A percentile compares a stretch with the other conserved stretches of the same genome.
Conservation (phyloP, 2,329 filamentous ascomycete species). For the Dactylellina haptotyla region DNA sequence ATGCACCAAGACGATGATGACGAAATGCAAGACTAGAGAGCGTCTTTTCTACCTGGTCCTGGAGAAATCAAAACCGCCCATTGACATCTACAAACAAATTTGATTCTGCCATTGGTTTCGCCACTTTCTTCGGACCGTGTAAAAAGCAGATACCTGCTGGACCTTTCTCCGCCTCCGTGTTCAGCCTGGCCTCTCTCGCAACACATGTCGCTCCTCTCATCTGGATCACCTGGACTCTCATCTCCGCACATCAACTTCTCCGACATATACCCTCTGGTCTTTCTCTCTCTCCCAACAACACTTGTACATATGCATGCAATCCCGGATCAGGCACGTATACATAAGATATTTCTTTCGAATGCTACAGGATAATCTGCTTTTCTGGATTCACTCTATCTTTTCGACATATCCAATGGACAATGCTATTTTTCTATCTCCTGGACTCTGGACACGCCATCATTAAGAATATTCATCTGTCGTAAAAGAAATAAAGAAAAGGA, state of each 20-base stretch:
- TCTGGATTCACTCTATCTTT: not conserved
- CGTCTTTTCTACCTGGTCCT: not conserved
- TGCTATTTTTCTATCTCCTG: not conserved
- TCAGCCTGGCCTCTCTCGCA: constrained; percentile 6
- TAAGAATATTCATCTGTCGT: too few relatives aligned
- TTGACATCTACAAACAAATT: not conserved
- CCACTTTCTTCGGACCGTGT: not conserved
- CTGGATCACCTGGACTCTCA: constrained; percentile 13
- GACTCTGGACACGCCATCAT: constrained; percentile 18
- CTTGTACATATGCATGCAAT: constrained; percentile 47
- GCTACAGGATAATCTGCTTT: constrained; percentile 31
- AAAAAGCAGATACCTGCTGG: constrained; percentile 7
- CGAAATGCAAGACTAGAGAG: constrained; percentile 46
- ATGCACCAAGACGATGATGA: constrained; percentile 43
- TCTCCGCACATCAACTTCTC: constrained; percentile 2
- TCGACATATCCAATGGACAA: not conserved
- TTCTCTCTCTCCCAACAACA: constrained; percentile 27
- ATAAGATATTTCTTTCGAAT: constrained; percentile 35
- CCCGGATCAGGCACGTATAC: constrained; percentile 45
- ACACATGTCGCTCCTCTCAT: not conserved
- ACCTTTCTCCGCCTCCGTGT: constrained; percentile 12
- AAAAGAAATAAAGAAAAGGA: too few relatives aligned
- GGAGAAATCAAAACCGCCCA: not conserved
- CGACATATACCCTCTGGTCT: constrained; percentile 9
- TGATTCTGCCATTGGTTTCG: constrained; percentile 8